Evolutionary conservation across 2,329 filamentous ascomycete species (phyloP).

Genomic region (Aspergillus intermedius): DNA sequence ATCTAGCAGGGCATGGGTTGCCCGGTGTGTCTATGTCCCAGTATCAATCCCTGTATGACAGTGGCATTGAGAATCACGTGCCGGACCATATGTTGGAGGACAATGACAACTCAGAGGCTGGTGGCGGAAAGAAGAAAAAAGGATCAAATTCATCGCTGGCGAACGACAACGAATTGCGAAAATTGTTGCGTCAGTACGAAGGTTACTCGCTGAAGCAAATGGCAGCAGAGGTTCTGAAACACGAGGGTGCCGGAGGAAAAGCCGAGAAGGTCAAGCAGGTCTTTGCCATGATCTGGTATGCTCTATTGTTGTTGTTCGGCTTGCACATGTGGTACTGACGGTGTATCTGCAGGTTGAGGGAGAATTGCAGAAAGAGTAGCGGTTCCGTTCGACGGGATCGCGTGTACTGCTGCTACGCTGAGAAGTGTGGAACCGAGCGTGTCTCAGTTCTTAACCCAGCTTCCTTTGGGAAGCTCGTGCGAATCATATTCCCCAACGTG

Average conservation of each 20-base stretch:
- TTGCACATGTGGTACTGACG: not conserved
- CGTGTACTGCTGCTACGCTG: constrained; percentile 93
- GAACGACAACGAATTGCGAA: constrained; percentile 45
- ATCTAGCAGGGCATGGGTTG: constrained; percentile 29
- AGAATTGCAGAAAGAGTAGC: constrained; percentile 42
- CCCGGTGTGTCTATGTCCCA: constrained; percentile 28
- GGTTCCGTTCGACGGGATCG: constrained; percentile 80
- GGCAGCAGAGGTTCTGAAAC: constrained; percentile 43
- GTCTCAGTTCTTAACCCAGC: constrained; percentile 94
- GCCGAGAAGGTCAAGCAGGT: constrained; percentile 48
- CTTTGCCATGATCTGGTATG: constrained; percentile 48
- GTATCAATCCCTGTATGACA: constrained; percentile 37
- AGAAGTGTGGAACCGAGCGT: constrained; percentile 82
- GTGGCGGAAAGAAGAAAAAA: constrained; percentile 41
- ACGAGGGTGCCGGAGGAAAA: constrained; percentile 44
- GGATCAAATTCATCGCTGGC: constrained; percentile 43
- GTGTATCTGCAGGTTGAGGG: constrained; percentile 35
- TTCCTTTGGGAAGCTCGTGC: constrained; percentile 93
- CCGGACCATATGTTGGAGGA: constrained; percentile 35
- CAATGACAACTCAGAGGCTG: constrained; percentile 39
- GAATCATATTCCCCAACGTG: constrained; percentile 90
- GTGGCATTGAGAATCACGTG: constrained; percentile 36
- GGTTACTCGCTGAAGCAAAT: constrained; percentile 42
- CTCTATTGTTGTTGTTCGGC: not conserved
- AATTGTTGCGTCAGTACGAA: constrained; percentile 42